Evolutionary conservation across 164 flowering plant genomes (phyloP).

Genomic region (Magnolia kwangsiensis): DNA sequence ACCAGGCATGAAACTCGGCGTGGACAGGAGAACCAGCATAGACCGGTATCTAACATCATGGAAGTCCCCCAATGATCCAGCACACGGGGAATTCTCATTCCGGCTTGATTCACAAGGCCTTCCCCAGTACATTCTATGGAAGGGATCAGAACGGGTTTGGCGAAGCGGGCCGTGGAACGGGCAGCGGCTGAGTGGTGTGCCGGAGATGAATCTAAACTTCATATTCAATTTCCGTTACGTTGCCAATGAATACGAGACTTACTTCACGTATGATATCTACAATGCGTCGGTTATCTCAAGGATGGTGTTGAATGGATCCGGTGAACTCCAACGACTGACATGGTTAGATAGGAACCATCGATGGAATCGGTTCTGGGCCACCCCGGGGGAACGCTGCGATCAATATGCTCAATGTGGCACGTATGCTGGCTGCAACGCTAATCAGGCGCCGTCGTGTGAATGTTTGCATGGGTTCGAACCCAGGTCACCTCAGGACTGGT

Average conservation of each 20-base stretch:
- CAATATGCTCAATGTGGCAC: constrained; percentile 26
- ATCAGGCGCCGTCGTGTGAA: constrained; percentile 15
- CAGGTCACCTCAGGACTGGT: constrained; percentile 12
- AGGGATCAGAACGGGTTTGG: not conserved
- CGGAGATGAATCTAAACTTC: not conserved
- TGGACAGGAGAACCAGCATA: constrained; percentile 29
- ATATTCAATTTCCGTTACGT: not conserved
- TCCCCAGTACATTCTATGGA: constrained; percentile 11
- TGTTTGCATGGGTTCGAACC: constrained; percentile 30
- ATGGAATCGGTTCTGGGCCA: constrained; percentile 10
- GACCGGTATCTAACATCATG: constrained; percentile 41
- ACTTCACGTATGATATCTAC: not conserved
- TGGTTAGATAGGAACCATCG: constrained; percentile 13
- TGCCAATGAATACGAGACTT: not conserved
- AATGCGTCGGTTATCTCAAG: not conserved
- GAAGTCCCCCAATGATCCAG: constrained; percentile 41
- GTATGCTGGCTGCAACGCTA: constrained; percentile 26
- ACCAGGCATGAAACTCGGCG: constrained; percentile 47
- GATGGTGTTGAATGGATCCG: constrained; percentile 9
- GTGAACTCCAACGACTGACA: not conserved
- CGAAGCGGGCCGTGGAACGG: constrained; percentile 9
- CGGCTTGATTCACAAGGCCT: constrained; percentile 1
- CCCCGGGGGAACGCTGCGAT: constrained; percentile 31
- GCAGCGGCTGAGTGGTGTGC: not conserved
- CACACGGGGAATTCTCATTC: not conserved